Conservation (phyloP, 345 rosid species). For the Nasturtium officinale region DNA sequence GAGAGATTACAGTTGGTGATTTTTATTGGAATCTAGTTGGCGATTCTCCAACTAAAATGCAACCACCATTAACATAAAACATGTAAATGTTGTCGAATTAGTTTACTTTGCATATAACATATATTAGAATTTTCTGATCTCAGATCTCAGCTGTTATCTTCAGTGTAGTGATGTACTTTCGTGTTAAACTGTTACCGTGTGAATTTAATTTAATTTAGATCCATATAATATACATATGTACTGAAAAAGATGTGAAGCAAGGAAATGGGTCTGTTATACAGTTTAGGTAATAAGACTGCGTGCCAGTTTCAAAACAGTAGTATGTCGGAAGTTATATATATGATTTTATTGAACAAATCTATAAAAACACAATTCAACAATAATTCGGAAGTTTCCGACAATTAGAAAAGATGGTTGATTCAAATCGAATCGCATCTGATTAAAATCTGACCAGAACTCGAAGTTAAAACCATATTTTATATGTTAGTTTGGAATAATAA, state of each 20-base stretch:
- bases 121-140: not conserved
- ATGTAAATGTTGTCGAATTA: not conserved
- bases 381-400: conserved; percentile 18
- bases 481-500: conserved; percentile 10
- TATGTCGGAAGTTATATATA: too few species aligned
- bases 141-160: not conserved
- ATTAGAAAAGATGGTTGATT: conserved; percentile 33
- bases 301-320: too few species aligned
- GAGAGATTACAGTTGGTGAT: not conserved
- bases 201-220: not conserved
- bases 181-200: not conserved
- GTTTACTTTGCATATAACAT: not conserved
- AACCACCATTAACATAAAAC: conserved; percentile 21
- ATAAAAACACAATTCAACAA: not conserved
- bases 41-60: conserved; percentile 16
- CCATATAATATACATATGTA: not conserved
- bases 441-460: conserved; percentile 34
- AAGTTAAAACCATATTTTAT: not conserved
- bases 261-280: conserved; percentile 17
- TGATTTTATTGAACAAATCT: not conserved
- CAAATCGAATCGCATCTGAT: conserved; percentile 36
- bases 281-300: conserved; percentile 37
- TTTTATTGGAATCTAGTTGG: not conserved
- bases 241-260: not conserved
- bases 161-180: not conserved